Evolutionary conservation across 2,329 filamentous ascomycete species (phyloP).

Genomic region (Pestalotiopsis sp.): DNA sequence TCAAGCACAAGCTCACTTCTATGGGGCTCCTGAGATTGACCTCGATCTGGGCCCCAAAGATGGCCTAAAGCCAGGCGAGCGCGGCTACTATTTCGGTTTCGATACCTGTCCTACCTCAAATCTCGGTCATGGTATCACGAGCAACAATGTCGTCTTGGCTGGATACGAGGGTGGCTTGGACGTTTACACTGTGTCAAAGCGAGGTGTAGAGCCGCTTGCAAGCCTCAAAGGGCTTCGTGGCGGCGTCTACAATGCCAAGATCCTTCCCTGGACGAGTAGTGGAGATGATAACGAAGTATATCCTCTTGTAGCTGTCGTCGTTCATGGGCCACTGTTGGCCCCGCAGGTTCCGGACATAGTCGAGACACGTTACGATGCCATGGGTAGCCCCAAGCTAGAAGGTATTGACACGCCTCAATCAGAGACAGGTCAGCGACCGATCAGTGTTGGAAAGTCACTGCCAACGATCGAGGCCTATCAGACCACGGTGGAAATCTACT

Average conservation of each 20-base stretch:
- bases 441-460: slow-evolving; percentile 34
- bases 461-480: slow-evolving; percentile 68
- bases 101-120: slow-evolving; percentile 64
- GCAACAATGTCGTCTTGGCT: slow-evolving; percentile 70
- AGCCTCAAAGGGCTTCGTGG: slow-evolving; percentile 78
- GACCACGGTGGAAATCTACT: slow-evolving; percentile 88
- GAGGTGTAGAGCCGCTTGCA: slow-evolving; percentile 70
- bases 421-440: slow-evolving; percentile 40
- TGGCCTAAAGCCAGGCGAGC: slow-evolving; percentile 64
- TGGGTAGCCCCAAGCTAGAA: slow-evolving; percentile 43
- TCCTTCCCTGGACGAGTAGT: slow-evolving; percentile 68
- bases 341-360: slow-evolving; percentile 35
- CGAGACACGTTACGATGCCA: slow-evolving; percentile 39
- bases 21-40: slow-evolving; percentile 72
- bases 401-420: slow-evolving; percentile 44
- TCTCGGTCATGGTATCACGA: slow-evolving; percentile 38
- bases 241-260: slow-evolving; percentile 79
- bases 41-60: slow-evolving; percentile 51
- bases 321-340: slow-evolving; percentile 75
- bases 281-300: slow-evolving; percentile 56
- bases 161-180: slow-evolving; percentile 82
- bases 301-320: slow-evolving; percentile 76
- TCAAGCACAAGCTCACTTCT: slow-evolving; percentile 69
- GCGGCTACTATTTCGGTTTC: slow-evolving; percentile 80
- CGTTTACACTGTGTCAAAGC: slow-evolving; percentile 72